Evolutionary conservation across 257 asterid species (phyloP).

Genomic region (Solanum okadae): DNA sequence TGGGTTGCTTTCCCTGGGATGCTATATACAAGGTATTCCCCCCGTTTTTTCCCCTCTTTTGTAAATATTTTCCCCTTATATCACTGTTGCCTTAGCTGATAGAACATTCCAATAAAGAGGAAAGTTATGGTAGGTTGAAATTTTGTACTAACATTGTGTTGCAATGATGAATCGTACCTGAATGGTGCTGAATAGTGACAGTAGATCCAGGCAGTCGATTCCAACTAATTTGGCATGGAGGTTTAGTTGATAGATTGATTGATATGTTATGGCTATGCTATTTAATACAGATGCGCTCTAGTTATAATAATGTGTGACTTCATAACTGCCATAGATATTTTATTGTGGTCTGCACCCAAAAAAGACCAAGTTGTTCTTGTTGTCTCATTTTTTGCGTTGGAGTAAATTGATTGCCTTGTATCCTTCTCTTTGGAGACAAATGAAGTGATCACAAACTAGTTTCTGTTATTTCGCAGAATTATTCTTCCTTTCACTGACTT

Average conservation of each 20-base stretch:
- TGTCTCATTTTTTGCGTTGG: background rate
- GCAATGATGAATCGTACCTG: background rate
- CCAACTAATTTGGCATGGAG: background rate
- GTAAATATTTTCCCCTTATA: background rate
- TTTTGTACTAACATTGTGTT: background rate
- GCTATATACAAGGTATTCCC: conserved; percentile 44
- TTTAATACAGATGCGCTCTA: background rate
- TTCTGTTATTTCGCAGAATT: background rate
- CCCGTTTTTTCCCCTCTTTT: background rate
- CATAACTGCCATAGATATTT: background rate
- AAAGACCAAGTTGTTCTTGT: background rate
- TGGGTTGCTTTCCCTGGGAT: conserved; percentile 82
- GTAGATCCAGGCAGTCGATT: background rate
- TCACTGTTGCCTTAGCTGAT: background rate
- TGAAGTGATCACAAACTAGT: background rate
- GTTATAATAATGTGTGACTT: background rate
- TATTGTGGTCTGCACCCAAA: background rate
- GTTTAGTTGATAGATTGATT: background rate
- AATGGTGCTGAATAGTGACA: background rate
- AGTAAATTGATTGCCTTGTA: background rate
- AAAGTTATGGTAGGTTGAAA: background rate
- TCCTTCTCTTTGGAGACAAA: background rate
- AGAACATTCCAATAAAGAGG: background rate
- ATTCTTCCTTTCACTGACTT: background rate
- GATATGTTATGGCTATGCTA: background rate